A percentile compares a stretch with the other conserved stretches of the same genome.
Evolutionary conservation across 2,329 filamentous ascomycete genomes (phyloP).

Genomic region (Alternaria gaisen): DNA sequence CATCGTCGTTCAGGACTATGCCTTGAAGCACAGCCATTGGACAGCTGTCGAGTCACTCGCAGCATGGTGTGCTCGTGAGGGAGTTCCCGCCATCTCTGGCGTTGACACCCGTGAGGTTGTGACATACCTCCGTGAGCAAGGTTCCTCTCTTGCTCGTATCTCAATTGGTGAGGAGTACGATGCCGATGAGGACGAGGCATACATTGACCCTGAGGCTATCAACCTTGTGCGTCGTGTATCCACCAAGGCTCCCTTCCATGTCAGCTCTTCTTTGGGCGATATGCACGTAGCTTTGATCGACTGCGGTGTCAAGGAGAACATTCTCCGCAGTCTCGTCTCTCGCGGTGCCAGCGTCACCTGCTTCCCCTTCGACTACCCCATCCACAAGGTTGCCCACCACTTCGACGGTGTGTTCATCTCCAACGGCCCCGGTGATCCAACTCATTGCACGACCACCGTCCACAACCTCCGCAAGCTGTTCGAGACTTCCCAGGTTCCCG

Average conservation of each 20-base stretch:
- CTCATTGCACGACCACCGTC: slow-evolving; percentile 92
- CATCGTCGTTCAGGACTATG: slow-evolving; percentile 94
- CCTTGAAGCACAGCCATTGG: slow-evolving; percentile 96
- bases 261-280: slow-evolving; percentile 82
- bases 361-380: slow-evolving; percentile 96
- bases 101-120: slow-evolving; percentile 98
- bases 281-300: slow-evolving; percentile 95
- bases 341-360: slow-evolving; percentile 92
- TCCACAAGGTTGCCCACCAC: slow-evolving; percentile 97
- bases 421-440: slow-evolving; percentile 97
- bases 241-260: slow-evolving; percentile 97
- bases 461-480: slow-evolving; percentile 92
- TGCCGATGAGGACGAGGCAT: slow-evolving; percentile 96
- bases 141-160: slow-evolving; percentile 93
- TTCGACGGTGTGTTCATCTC: slow-evolving; percentile 99
- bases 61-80: slow-evolving; percentile 95
- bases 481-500: slow-evolving; percentile 86
- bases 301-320: slow-evolving; percentile 99
- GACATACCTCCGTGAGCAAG: slow-evolving; percentile 93
- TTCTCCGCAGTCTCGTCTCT: slow-evolving; percentile 90
- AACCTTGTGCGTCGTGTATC: slow-evolving; percentile 96
- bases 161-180: slow-evolving; percentile 97
- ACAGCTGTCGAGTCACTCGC: slow-evolving; percentile 93
- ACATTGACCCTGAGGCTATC: slow-evolving; percentile 93
- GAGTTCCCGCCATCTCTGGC: slow-evolving; percentile 93